phyloP scores from a whole-genome alignment of 108 stramenopile genomes.

The Skeletonema potamos region DNA sequence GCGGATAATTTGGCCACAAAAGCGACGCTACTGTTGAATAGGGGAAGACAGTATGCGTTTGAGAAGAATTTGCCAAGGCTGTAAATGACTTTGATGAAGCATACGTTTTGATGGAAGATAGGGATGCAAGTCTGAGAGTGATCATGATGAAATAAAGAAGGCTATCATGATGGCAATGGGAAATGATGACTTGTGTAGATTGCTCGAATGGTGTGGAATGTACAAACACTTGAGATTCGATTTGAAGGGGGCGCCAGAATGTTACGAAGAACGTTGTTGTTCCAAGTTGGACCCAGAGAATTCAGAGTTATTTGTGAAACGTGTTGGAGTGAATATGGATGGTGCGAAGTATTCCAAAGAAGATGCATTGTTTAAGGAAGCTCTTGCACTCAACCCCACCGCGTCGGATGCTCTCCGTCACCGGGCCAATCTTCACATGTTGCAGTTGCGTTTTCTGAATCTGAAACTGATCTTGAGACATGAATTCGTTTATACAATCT shows the following conservation, averaged over 20 bases:
- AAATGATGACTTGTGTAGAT: slow-evolving; percentile 62
- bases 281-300: slow-evolving; percentile 80
- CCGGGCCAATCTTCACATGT: slow-evolving; percentile 84
- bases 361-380: slow-evolving; percentile 70
- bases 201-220: slow-evolving; percentile 91
- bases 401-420: slow-evolving; percentile 85
- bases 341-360: slow-evolving; percentile 65
- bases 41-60: slow-evolving; percentile 77
- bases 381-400: slow-evolving; percentile 71
- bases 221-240: slow-evolving; percentile 86
- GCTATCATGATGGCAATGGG: slow-evolving; percentile 50
- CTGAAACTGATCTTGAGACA: slow-evolving; percentile 69
- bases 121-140: slow-evolving; percentile 16
- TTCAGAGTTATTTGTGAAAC: slow-evolving; percentile 81
- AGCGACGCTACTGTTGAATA: slow-evolving; percentile 60
- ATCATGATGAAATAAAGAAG: slow-evolving; percentile 31
- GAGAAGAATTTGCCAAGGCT: slow-evolving; percentile 68
- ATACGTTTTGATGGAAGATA: slow-evolving; percentile 52
- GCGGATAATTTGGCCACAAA: slow-evolving; percentile 44
- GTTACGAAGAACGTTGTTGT: slow-evolving; percentile 80
- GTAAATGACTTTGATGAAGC: slow-evolving; percentile 70
- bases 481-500: slow-evolving; percentile 75
- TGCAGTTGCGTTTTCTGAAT: slow-evolving; percentile 65
- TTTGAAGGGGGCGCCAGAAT: slow-evolving; percentile 67
- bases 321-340: slow-evolving; percentile 91